Conservation (phyloP, 2,329 filamentous ascomycete genomes). For the Didymella segeticola region DNA sequence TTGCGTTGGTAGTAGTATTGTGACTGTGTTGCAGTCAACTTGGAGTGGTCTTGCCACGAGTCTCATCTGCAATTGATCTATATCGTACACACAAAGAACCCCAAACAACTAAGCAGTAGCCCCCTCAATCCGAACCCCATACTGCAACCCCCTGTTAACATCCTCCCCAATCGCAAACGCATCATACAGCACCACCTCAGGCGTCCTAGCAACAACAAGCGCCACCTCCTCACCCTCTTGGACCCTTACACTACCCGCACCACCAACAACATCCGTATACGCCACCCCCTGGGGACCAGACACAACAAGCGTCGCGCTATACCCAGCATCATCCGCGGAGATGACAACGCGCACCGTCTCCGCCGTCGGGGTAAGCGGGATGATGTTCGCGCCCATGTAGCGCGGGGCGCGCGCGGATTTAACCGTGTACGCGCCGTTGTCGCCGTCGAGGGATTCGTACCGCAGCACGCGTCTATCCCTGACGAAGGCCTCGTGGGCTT, state of each 20-base stretch:
- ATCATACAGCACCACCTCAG: conserved; percentile 21
- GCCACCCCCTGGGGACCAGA: conserved; percentile 7
- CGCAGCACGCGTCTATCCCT: conserved; percentile 46
- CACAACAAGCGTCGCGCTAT: conserved; percentile 21
- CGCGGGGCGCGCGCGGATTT: conserved; percentile 52
- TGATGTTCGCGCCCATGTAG: conserved; percentile 61
- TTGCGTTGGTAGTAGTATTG: no score
- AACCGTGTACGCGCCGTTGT: conserved; percentile 50
- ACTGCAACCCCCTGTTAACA: conserved; percentile 19
- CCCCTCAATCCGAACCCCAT: conserved; percentile 17
- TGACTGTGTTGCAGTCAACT: no score
- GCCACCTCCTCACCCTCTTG: conserved; percentile 15
- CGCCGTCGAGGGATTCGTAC: conserved; percentile 52
- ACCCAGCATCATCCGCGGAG: conserved; percentile 2
- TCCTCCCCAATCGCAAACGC: conserved; percentile 16
- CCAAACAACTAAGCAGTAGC: conserved; percentile 8
- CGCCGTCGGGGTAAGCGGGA: conserved; percentile 48
- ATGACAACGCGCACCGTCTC: conserved; percentile 33
- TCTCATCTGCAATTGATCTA: no score
- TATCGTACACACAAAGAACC: no score
- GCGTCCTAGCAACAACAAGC: conserved; percentile 24
- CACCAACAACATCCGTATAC: conserved; percentile 22
- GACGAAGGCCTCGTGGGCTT: conserved; percentile 51
- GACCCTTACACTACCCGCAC: conserved; percentile 10
- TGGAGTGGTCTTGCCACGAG: no score